These are phyloP conservation scores for Ganoderma boninense DNA, from an alignment of 1,284 basidiomycete genomes.

Conservation along the genomic window DNA sequence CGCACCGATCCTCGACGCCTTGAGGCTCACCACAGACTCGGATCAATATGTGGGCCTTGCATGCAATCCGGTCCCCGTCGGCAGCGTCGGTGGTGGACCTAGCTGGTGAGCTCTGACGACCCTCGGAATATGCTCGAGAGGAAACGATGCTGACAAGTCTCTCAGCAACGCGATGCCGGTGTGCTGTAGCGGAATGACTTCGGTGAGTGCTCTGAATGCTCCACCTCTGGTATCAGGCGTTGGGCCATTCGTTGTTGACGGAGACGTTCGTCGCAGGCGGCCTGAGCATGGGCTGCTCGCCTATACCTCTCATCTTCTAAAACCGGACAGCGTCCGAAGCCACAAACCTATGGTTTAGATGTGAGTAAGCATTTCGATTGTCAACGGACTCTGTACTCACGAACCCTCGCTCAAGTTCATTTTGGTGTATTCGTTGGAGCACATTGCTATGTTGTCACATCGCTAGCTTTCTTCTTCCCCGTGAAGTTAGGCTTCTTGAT, in stretches of 20 bases:
- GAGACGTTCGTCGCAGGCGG: slow-evolving; percentile 8
- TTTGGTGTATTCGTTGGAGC: not conserved
- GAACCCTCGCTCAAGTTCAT: not conserved
- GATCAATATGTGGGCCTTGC: slow-evolving; percentile 36
- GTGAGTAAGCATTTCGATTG: slow-evolving; percentile 5
- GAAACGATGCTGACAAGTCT: not conserved
- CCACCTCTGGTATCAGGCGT: not conserved
- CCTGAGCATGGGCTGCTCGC: slow-evolving; percentile 21
- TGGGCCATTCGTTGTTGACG: not conserved
- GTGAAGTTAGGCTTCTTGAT: slow-evolving; percentile 12
- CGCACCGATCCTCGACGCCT: slow-evolving; percentile 24
- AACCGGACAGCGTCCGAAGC: not conserved
- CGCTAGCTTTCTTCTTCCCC: slow-evolving; percentile 21
- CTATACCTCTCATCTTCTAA: slow-evolving; percentile 16
- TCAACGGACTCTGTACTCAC: not conserved
- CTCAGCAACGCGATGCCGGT: slow-evolving; percentile 21
- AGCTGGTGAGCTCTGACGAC: slow-evolving; percentile 30
- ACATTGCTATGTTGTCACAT: slow-evolving; percentile 14
- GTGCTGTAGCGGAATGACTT: slow-evolving; percentile 28
- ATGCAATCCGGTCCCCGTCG: slow-evolving; percentile 37
- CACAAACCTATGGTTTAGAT: not conserved
- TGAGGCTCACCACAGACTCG: slow-evolving; percentile 31
- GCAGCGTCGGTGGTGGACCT: slow-evolving; percentile 30
- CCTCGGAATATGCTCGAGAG: not conserved
- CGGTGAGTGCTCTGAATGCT: slow-evolving; percentile 12